Evolutionary conservation across 2,329 filamentous ascomycete genomes (phyloP).

Genomic region (Aspergillus udagawae): DNA sequence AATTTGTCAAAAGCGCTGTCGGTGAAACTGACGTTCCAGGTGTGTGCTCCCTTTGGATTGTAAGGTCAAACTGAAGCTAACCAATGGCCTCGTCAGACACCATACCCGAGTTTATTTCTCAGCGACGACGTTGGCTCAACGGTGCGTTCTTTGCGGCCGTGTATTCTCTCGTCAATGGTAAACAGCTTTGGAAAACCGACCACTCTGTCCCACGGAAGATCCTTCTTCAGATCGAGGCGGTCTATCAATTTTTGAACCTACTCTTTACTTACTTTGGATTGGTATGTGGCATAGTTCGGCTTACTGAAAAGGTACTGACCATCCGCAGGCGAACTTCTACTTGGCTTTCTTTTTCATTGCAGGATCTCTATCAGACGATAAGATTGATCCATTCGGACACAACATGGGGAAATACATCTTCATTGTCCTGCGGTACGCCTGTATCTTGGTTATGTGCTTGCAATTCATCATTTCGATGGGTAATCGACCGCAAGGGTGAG

Average conservation of each 20-base stretch:
- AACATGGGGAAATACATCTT: slow-evolving; percentile 82
- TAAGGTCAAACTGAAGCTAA: slow-evolving; percentile 3
- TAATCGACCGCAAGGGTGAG: slow-evolving; percentile 82
- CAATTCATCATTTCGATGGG: slow-evolving; percentile 97
- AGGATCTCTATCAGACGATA: slow-evolving; percentile 75
- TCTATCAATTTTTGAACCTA: slow-evolving; percentile 90
- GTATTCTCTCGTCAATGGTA: slow-evolving; percentile 93
- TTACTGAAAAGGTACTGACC: slow-evolving; percentile 11
- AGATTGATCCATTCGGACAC: slow-evolving; percentile 87
- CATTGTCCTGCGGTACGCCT: slow-evolving; percentile 76
- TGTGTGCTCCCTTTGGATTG: slow-evolving; percentile 37
- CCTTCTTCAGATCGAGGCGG: slow-evolving; percentile 87
- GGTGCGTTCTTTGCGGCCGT: slow-evolving; percentile 98
- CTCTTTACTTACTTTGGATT: slow-evolving; percentile 97
- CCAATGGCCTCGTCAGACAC: slow-evolving; percentile 55
- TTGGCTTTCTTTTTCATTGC: slow-evolving; percentile 98
- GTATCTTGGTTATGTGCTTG: slow-evolving; percentile 81
- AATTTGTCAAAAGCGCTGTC: slow-evolving; percentile 94
- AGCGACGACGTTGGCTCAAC: slow-evolving; percentile 94
- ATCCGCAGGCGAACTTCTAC: slow-evolving; percentile 79
- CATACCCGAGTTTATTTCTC: slow-evolving; percentile 95
- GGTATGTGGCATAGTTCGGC: slow-evolving; percentile 26
- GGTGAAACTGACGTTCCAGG: slow-evolving; percentile 97
- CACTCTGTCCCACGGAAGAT: slow-evolving; percentile 87
- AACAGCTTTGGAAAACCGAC: slow-evolving; percentile 88